These are phyloP conservation scores for Apiotrichum sp. DNA, from an alignment of 1,284 basidiomycete genomes.

Conservation along the genomic window DNA sequence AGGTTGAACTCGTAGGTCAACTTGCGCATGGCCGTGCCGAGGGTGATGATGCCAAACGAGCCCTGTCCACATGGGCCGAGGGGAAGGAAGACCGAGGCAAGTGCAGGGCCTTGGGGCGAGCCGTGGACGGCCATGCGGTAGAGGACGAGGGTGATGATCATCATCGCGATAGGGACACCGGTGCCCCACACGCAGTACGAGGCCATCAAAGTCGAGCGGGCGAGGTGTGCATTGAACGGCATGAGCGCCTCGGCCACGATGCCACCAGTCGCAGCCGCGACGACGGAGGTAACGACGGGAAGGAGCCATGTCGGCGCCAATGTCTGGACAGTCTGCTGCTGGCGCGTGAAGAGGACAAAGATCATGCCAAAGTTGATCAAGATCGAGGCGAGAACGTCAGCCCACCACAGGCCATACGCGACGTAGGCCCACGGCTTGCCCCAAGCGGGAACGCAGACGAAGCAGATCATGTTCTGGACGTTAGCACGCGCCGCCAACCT, in stretches of 20 bases:
- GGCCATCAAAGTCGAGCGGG: constrained; percentile 55
- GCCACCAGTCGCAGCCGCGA: constrained; percentile 61
- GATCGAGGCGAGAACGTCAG: constrained; percentile 57
- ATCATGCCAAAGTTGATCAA: constrained; percentile 60
- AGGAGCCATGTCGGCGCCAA: constrained; percentile 64
- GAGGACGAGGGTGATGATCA: constrained; percentile 56
- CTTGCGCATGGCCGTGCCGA: constrained; percentile 50
- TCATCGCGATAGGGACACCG: constrained; percentile 52
- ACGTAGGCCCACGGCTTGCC: constrained; percentile 56
- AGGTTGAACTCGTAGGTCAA: constrained; percentile 47
- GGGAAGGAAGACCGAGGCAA: constrained; percentile 59
- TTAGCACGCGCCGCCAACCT: not conserved
- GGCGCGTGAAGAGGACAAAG: constrained; percentile 61
- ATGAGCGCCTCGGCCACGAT: constrained; percentile 54
- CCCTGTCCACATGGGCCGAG: constrained; percentile 58
- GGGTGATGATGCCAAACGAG: constrained; percentile 55
- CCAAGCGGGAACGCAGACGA: constrained; percentile 45
- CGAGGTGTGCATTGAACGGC: constrained; percentile 50
- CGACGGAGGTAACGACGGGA: constrained; percentile 65
- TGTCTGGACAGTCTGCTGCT: constrained; percentile 55
- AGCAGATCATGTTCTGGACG: constrained; percentile 50
- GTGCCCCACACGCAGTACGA: constrained; percentile 49
- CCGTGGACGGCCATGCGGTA: constrained; percentile 49
- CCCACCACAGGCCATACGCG: constrained; percentile 69
- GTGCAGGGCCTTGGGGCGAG: constrained; percentile 48